Base-by-base conservation (phyloP, 73 alveolate species). In the Symbiodinium natans region DNA sequence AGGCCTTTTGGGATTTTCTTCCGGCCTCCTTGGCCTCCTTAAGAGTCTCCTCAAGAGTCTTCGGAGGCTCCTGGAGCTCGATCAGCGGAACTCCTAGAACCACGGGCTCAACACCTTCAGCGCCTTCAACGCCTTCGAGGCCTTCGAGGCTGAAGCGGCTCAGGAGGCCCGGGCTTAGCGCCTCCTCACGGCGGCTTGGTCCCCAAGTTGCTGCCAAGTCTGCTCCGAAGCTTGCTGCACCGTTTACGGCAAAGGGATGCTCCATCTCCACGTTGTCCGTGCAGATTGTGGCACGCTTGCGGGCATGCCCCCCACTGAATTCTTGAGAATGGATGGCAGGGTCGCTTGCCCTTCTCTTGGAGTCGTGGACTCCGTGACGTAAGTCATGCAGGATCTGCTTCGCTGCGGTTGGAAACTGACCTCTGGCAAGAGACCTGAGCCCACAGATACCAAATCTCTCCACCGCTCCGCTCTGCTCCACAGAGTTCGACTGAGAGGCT, bases 391-490 rank as follows among this genome's bases (percentile, higher is more conserved):
- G 83, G 40, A 86, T 86, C 59, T 31, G 94, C 63, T 38, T 40
- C 3, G 94, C 94, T 8, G 83, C 94, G 7, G 59, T 25, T 33
- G 94, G 83, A 36, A 86, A 86, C 41, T 86, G 84, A 8, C 36
- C 84, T 27, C 94, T 36, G 27, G 94, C 84, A 5, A 86, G 39
- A 56, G n/a, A 34, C 94, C 94, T 86, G n/a, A 39, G 36, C 80
- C 31, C 10, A 63, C 80, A 25, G 13, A 36, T 23, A 5, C 31
- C 36, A 63, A 63, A 63, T 25, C 80, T 25, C 80, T 29, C 19
- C 5, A n/a, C n/a, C n/a, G n/a, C n/a, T n/a, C n/a, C n/a, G n/a
- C n/a, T n/a, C n/a, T n/a, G n/a, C n/a, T n/a, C n/a, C n/a, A n/a
- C n/a, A n/a, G n/a, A n/a, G n/a, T n/a, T n/a, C n/a, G n/a, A n/a